A percentile compares a stretch with the other conserved stretches of the same genome.
phyloP scores from a whole-genome alignment of 164 flowering plant species.

The Macadamia tetraphylla region DNA sequence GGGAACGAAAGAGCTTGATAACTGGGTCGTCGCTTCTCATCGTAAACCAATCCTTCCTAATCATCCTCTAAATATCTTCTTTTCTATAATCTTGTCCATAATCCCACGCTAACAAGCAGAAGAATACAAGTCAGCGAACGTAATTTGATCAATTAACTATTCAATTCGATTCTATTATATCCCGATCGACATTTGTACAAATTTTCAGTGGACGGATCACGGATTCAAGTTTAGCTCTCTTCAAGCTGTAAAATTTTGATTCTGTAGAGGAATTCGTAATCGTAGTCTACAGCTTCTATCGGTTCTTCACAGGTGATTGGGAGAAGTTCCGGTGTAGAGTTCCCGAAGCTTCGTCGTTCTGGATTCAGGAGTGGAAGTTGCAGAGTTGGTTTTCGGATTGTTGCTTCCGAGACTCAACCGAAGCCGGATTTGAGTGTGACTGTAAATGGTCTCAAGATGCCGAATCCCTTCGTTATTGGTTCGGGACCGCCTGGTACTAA shows the following conservation, averaged over 20 bases:
- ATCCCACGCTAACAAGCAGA: too few species aligned
- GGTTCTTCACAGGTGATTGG: constrained; percentile 13
- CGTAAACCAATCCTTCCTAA: too few species aligned
- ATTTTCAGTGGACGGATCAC: too few species aligned
- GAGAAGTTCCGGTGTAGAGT: constrained; percentile 1
- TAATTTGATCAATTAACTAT: too few species aligned
- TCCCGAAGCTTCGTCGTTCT: constrained; percentile 8
- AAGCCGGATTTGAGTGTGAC: constrained; percentile 94
- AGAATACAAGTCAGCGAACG: too few species aligned
- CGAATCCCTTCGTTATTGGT: constrained; percentile 96
- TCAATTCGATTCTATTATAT: too few species aligned
- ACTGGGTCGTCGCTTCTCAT: too few species aligned
- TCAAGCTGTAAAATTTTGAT: background rate
- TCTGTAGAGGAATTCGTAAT: background rate
- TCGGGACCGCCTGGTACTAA: constrained; percentile 99
- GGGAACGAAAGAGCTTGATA: too few species aligned
- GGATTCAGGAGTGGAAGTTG: constrained; percentile 4
- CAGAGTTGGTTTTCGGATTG: constrained; percentile 46
- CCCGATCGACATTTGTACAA: too few species aligned
- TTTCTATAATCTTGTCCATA: too few species aligned
- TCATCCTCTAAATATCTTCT: too few species aligned
- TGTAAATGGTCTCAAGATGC: constrained; percentile 88
- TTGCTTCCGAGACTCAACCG: constrained; percentile 29
- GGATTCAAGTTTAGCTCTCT: background rate
- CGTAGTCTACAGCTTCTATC: constrained; percentile 9